Evolutionary conservation across 1,284 basidiomycete genomes (phyloP).

Genomic region (Pseudozyma pruni): DNA sequence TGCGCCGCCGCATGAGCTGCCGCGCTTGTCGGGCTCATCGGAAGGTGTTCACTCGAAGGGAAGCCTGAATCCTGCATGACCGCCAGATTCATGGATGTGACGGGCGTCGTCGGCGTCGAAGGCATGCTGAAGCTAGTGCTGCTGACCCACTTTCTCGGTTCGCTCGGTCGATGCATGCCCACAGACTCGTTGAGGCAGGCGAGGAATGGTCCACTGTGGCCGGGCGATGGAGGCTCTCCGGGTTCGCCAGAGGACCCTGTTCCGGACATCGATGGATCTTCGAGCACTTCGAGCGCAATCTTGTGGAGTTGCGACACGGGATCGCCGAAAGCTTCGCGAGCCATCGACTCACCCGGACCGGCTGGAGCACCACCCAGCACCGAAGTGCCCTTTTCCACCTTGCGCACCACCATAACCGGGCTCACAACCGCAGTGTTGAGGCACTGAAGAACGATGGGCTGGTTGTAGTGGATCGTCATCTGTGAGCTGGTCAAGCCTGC

Average conservation of each 20-base stretch:
- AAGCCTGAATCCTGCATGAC: conserved; percentile 27
- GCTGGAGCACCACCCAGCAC: conserved; percentile 84
- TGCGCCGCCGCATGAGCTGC: conserved; percentile 61
- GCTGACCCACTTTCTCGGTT: conserved; percentile 51
- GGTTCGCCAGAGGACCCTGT: conserved; percentile 29
- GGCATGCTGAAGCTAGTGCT: conserved; percentile 44
- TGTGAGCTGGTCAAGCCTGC: conserved; percentile 84
- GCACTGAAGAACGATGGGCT: conserved; percentile 93
- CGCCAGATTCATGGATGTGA: conserved; percentile 56
- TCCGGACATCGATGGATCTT: conserved; percentile 39
- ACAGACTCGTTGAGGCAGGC: conserved; percentile 62
- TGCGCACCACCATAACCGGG: conserved; percentile 90
- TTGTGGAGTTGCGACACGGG: conserved; percentile 93
- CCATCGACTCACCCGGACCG: conserved; percentile 75
- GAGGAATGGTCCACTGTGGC: conserved; percentile 58
- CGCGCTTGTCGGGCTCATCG: conserved; percentile 34
- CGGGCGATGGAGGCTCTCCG: conserved; percentile 44
- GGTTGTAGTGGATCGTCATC: conserved; percentile 85
- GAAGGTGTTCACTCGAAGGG: conserved; percentile 9
- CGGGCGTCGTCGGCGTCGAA: conserved; percentile 59
- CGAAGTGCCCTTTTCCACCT: conserved; percentile 88
- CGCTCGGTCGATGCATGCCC: conserved; percentile 58
- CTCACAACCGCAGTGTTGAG: conserved; percentile 91
- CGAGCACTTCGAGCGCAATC: conserved; percentile 61
- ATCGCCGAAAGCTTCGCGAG: conserved; percentile 86